These are phyloP conservation scores for Cryptosporidium muris DNA, from an alignment of 169 alveolate species.

Conservation along the genomic window DNA sequence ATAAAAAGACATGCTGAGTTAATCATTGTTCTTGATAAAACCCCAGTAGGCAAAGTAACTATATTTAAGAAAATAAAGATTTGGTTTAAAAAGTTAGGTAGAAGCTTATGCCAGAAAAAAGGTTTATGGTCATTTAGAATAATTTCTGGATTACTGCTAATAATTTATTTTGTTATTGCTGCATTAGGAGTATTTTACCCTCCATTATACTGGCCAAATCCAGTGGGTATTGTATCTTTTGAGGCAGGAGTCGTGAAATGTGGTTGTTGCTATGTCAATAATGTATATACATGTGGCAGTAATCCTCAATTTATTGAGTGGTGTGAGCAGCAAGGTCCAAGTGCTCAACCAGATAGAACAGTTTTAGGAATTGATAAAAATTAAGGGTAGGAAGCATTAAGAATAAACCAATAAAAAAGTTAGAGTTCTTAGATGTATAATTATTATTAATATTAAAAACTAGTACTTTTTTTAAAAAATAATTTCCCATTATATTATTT, in stretches of 20 bases:
- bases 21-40: slow-evolving; percentile 47
- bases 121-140: slow-evolving; percentile 55
- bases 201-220: slow-evolving; percentile 70
- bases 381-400: background rate
- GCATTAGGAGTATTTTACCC: slow-evolving; percentile 49
- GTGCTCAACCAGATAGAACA: slow-evolving; percentile 54
- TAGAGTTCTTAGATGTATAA: background rate
- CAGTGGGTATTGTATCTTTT: slow-evolving; percentile 57
- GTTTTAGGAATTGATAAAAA: slow-evolving; percentile 23
- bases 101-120: slow-evolving; percentile 42
- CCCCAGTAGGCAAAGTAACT: slow-evolving; percentile 22
- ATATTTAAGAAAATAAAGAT: slow-evolving; percentile 16
- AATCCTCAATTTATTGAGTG: slow-evolving; percentile 48
- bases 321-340: slow-evolving; percentile 50
- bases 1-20: slow-evolving; percentile 53
- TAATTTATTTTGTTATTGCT: slow-evolving; percentile 45
- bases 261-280: slow-evolving; percentile 62
- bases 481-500: no score
- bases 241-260: slow-evolving; percentile 36
- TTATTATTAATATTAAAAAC: no score
- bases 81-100: slow-evolving; percentile 13
- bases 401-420: background rate
- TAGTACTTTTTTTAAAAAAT: no score
- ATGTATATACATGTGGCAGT: slow-evolving; percentile 69
- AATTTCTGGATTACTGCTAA: slow-evolving; percentile 30